Evolutionary conservation across 2,329 filamentous ascomycete genomes (phyloP).

Genomic region (Cercospora sesami): DNA sequence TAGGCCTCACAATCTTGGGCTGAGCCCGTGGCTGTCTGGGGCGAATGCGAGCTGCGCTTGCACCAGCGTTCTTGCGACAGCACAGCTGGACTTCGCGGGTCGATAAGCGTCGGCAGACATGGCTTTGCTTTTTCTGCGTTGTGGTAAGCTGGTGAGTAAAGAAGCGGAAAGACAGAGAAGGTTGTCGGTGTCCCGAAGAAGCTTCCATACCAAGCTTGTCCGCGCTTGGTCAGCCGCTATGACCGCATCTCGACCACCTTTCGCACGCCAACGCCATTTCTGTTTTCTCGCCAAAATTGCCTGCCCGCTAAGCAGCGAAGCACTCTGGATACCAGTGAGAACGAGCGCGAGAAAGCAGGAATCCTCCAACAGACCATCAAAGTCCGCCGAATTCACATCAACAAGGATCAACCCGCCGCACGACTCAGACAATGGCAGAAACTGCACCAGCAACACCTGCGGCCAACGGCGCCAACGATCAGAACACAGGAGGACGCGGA

Average conservation of each 20-base stretch:
- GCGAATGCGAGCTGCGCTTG: background rate
- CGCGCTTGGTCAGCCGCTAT: conserved; percentile 6
- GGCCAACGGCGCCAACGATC: conserved; percentile 9
- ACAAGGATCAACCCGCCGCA: conserved; percentile 4
- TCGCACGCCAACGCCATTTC: conserved; percentile 3
- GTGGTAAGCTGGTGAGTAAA: background rate
- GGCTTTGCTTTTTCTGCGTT: background rate
- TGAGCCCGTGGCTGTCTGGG: background rate
- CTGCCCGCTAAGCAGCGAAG: background rate
- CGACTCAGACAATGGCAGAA: conserved; percentile 20
- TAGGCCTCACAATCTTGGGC: background rate
- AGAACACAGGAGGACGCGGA: conserved; percentile 17
- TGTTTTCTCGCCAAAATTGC: background rate
- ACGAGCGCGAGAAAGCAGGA: background rate
- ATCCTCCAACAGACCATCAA: background rate
- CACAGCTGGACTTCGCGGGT: background rate
- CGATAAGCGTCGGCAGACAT: background rate
- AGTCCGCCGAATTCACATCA: background rate
- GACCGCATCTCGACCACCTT: conserved; percentile 11
- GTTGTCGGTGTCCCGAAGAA: background rate
- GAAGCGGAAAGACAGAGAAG: background rate
- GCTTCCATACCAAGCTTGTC: background rate
- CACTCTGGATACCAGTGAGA: background rate
- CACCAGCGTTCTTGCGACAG: background rate
- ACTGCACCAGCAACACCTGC: conserved; percentile 18